Conservation (phyloP, 2,329 filamentous ascomycete genomes). For the Aureobasidium sp. region DNA sequence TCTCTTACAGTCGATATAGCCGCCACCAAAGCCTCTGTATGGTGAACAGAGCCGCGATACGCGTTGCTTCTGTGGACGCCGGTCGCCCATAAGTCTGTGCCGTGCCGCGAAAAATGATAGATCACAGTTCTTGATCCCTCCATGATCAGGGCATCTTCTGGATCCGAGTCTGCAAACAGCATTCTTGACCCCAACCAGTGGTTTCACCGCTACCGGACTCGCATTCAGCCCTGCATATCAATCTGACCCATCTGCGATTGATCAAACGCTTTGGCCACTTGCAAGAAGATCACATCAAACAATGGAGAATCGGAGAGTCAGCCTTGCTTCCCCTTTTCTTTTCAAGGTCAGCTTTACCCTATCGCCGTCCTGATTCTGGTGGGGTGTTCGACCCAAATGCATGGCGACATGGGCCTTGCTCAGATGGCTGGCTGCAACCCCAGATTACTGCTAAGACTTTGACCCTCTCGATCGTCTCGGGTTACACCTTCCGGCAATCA, state of each 20-base stretch:
- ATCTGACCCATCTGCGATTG: neutral
- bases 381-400: neutral
- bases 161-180: neutral
- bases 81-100: neutral
- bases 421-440: conserved; percentile 1
- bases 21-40: neutral
- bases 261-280: neutral
- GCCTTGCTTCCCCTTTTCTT: conserved; percentile 2
- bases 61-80: neutral
- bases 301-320: neutral
- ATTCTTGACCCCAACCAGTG: neutral
- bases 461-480: conserved; percentile 2
- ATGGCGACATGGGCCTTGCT: neutral
- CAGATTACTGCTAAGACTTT: neutral
- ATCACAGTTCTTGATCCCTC: neutral
- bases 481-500: neutral
- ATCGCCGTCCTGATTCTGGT: neutral
- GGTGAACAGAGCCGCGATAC: neutral
- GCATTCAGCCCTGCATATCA: conserved; percentile 4
- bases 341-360: neutral
- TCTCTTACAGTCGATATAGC: neutral
- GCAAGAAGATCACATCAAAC: too few relatives aligned
- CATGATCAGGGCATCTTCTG: neutral
- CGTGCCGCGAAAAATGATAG: conserved; percentile 7
- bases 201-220: conserved; percentile 7